Base-by-base conservation (phyloP, 2,329 filamentous ascomycete species). In the Emergomyces pasteurianus region DNA sequence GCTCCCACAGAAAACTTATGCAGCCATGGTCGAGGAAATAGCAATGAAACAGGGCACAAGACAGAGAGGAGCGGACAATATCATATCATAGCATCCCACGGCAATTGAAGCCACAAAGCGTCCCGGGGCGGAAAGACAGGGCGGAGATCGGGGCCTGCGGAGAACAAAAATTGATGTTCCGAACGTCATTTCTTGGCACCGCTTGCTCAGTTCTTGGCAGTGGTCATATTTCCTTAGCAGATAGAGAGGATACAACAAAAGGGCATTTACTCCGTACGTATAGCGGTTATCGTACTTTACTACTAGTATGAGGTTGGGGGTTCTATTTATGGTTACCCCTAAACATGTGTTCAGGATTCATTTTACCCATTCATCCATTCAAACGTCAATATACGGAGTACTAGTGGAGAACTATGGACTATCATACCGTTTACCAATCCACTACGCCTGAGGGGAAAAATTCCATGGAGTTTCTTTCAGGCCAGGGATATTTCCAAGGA, bases 151-250 rank as follows among this genome's bases (percentile, higher is more conserved):
- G 40, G 36, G 3, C 4, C 23, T 18, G 54, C 16, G 23, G 54
- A 46, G 26, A 31, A 16, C 36, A 8, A 46, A 43, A 21, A 46
- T 28, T 18, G 52, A 57, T 46, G 21, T 57, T 46, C 40, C 23
- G 40, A 26, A 57, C 54, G 54, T 57, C 54, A 57, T 57, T 57
- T 46, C 40, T 57, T 49, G 52, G 52, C 28, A 23, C 40, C 38
- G 31, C 23, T 57, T 57, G 34, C 40, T 57, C 54, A 57, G 47
- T 36, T 14, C 10, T 54, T 54, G 28, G 28, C 50, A 16, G 46
- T 6, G 10, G 21, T 6, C 1, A 38, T 38, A 38, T 14, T 38
- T 38, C 36, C 36, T 38, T 9, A 9, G 34, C 34, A 36, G 34
- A 36, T 6, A 10, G 6, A 31, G 31, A 31, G 31, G 7, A 7